Evolutionary conservation across 495 filamentous ascomycete species (phyloP).

Genomic region (Tetracladium marchalianum): DNA sequence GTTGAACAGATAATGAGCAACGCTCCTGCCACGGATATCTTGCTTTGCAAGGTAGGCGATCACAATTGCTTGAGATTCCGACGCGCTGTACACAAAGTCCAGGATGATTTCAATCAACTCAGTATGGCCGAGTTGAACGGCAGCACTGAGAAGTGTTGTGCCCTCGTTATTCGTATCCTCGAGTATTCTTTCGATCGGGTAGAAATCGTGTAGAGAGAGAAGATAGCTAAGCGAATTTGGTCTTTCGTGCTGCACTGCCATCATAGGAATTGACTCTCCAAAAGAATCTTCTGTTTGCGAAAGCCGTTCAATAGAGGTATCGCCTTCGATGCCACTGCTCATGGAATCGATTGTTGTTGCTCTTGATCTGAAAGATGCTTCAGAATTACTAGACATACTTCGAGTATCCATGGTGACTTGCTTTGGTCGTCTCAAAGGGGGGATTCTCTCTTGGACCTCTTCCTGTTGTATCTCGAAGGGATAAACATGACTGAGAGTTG

Average conservation of each 20-base stretch:
- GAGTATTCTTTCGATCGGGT: constrained; percentile 54
- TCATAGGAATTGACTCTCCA: constrained; percentile 89
- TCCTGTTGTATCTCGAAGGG: constrained; percentile 59
- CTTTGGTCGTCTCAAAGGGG: constrained; percentile 50
- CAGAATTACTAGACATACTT: constrained; percentile 79
- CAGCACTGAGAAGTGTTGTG: constrained; percentile 83
- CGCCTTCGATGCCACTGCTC: constrained; percentile 66
- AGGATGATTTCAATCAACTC: constrained; percentile 68
- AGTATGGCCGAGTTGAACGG: constrained; percentile 77
- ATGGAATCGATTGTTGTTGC: constrained; percentile 67
- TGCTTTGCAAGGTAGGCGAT: constrained; percentile 59
- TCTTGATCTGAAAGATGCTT: constrained; percentile 64
- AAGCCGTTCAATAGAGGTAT: constrained; percentile 73
- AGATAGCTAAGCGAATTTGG: constrained; percentile 65
- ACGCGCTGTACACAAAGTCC: constrained; percentile 47
- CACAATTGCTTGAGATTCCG: constrained; percentile 30
- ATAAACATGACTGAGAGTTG: constrained; percentile 74
- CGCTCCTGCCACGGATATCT: constrained; percentile 78
- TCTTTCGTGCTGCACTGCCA: constrained; percentile 78
- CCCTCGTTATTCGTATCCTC: constrained; percentile 82
- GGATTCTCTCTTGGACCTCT: constrained; percentile 23
- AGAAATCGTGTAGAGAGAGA: constrained; percentile 64
- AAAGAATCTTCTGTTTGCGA: constrained; percentile 69
- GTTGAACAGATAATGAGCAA: constrained; percentile 94
- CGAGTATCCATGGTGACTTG: constrained; percentile 79